Conservation (phyloP, 164 flowering plant species). For the Liquidambar formosana region DNA sequence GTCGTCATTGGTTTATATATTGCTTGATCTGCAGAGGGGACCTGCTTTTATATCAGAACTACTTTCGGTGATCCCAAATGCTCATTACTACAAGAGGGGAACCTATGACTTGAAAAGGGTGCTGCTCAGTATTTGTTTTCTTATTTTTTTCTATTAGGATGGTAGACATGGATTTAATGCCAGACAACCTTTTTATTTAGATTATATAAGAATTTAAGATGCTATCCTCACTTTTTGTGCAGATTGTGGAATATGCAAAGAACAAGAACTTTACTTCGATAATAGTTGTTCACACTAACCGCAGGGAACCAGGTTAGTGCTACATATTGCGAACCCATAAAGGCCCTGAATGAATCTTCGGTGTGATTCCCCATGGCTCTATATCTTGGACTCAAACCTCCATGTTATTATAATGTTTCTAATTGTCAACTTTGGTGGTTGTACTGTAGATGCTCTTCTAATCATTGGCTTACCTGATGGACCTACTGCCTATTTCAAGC, state of each 20-base stretch:
- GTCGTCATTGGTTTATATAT: neutral
- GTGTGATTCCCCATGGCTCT: neutral
- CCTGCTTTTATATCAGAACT: constrained; percentile 84
- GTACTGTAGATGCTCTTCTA: constrained; percentile 70
- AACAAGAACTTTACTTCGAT: constrained; percentile 79
- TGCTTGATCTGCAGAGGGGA: constrained; percentile 65
- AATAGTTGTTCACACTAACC: constrained; percentile 86
- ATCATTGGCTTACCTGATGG: constrained; percentile 83
- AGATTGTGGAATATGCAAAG: constrained; percentile 89
- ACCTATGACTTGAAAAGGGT: constrained; percentile 97
- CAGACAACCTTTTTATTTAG: neutral
- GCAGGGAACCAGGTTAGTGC: constrained; percentile 81
- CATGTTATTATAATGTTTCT: neutral
- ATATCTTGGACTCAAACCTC: too few relatives aligned
- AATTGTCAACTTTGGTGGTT: neutral
- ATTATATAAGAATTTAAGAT: too few relatives aligned
- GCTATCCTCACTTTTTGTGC: constrained; percentile 13
- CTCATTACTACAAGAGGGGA: constrained; percentile 84
- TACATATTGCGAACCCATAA: constrained; percentile 1
- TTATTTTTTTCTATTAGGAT: neutral
- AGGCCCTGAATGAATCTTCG: neutral
- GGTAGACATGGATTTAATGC: neutral
- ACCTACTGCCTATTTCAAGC: constrained; percentile 97
- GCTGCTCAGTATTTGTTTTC: neutral
- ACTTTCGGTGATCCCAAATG: constrained; percentile 83